Base-by-base conservation (phyloP, 2,329 filamentous ascomycete genomes). In the Talaromyces verruculosus region DNA sequence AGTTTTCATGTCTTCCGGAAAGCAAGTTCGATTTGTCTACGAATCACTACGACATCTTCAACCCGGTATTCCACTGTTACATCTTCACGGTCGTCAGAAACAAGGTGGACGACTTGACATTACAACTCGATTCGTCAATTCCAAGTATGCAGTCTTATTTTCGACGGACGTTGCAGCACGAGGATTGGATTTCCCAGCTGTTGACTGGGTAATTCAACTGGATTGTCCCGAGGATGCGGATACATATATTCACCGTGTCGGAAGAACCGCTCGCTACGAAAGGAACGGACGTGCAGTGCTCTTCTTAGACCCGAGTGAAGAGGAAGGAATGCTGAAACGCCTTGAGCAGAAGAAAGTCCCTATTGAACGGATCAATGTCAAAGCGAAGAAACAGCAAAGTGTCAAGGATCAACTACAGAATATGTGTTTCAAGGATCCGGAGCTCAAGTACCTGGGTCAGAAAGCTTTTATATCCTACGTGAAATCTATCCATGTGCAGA, bases 201-300 rank as follows among this genome's bases (percentile, higher is more conserved):
- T 99, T 0, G 95, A 99, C 77, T 99, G 95, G 91, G 95, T 99
- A 5, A 92, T 99, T n/a, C 95, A 99, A 76, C 85, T 92, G n/a
- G 95, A 99, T 77, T 96, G 92, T 70, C 95, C 95, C 0, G 95
- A 99, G 77, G 94, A 99, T 76, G 91, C 91, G 3, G 95, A 98
- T 73, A 99, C 95, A 0, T 99, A 99, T 74, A 98, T 99, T 71
- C 95, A 99, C 79, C 88, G 95, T 67, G 94, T 97, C 4, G 95
- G 95, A 1, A 88, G 95, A 35, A 98, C 95, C 19, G 95, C 95
- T n/a, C 87, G 94, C 25, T 98, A 96, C 77, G 90, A 97, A 73
- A 90, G 91, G 69, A 88, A 92, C 63, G 95, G 95, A 7, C 88
- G 90, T 45, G 94, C 95, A 0, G 92, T 98, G 0, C 78, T 99